Base-by-base conservation (phyloP, 2,329 filamentous ascomycete species). In the Fusarium sp. region DNA sequence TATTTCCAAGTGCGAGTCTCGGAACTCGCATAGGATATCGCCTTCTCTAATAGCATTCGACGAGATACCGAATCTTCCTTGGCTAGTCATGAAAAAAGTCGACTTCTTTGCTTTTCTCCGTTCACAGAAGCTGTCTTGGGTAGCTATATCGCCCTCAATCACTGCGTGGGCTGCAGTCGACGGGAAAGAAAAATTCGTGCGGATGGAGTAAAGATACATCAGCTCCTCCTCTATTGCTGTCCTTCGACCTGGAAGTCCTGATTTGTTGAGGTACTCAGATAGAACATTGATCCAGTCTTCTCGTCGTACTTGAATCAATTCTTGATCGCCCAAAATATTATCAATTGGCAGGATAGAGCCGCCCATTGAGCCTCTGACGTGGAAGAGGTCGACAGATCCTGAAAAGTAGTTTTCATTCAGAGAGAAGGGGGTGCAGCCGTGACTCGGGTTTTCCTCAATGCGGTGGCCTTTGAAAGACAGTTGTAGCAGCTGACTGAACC, bases 221-320 rank as follows among this genome's bases (percentile, higher is more conserved):
- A 52, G 15, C 2, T 52, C 38, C n/a, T 52, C 14, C 18, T 52
- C 26, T 5, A 42, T 24, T 15, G 26, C 26, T 33, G 49, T 17
- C 14, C n/a, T 42, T 31, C 6, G 18, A 13, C 49, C 49, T 10
- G n/a, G 36, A 9, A 33, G 18, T 1, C 38, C 49, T 15, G 38
- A 42, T 6, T 33, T 26, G 2, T 52, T 38, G 26, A 52, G 28
- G 24, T 52, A 52, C n/a, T 42, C 38, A 3, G 42, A 36, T 6
- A 52, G 26, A 42, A 18, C 31, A 33, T 26, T 42, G 49, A 52
- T 52, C 49, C 38, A 52, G 14, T 52, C 49, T 18, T 18, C n/a
- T 3, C 2, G 38, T 43, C 26, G 49, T 33, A 18, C 7, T 11
- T 52, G 38, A n/a, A 28, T 22, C 24, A 52, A 52, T 6, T 31